Evolutionary conservation across 768 basidiomycete species (phyloP), one percentile per base, ranked within the genome.

Genomic region (Boletellus sp.): DNA sequence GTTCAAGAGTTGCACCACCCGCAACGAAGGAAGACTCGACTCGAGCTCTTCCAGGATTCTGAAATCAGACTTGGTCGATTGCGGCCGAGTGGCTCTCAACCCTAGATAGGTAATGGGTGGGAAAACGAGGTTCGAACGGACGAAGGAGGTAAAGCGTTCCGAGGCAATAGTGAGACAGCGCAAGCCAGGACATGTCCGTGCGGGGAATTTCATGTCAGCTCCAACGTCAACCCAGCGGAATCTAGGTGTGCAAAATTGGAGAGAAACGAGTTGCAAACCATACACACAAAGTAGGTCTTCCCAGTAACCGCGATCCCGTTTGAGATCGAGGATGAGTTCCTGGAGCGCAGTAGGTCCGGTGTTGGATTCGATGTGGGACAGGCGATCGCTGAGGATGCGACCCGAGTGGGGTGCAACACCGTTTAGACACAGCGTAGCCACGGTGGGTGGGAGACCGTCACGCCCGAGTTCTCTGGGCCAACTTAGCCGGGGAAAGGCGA

Each of bases 141-240:
- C 12, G 13, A 59, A 43, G 5, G 35, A n/a, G 6, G 46, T 19
- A 16, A 56, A 57, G 3, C 8, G 28, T 1, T 41, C 33, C 3
- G 49, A 47, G 6, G 33, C 52, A 26, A 66, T 42, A 7, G 51
- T 65, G n/a, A 66, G 55, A 33, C 52, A 55, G 26, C 42, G 53
- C 17, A 66, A 39, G 22, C 23, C 16, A 3, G 58, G 63, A 32
- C 63, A 67, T 8, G 36, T 17, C 7, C 17, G 35, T 0, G 52
- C 15, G 35, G 65, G 39, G 31, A 57, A 19, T 5, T 28, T 34
- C 39, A 65, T 3, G 22, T 45, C 10, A 32, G 17, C 12, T 17
- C 13, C 19, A 7, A 32, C 13, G n/a, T 19, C 2, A 3, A n/a
- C n/a, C 42, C 7, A 17, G 41, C 88, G 7, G 32, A 19, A 15